These are phyloP conservation scores for Aspergillus neotritici DNA, from an alignment of 2,329 filamentous ascomycete genomes.

Conservation along the genomic window DNA sequence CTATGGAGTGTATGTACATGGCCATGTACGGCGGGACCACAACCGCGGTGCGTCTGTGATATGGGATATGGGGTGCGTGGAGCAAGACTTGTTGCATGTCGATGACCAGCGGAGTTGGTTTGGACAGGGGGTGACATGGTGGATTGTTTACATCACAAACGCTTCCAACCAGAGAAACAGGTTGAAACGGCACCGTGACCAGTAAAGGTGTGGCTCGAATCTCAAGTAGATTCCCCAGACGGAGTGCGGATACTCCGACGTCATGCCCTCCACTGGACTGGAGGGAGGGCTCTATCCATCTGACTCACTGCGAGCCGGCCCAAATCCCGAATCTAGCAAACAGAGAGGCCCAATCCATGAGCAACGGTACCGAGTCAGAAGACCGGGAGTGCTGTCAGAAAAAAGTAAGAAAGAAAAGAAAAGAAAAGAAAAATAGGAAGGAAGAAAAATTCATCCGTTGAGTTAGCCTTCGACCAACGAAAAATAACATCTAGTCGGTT, in stretches of 20 bases:
- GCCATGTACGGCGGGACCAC: background rate
- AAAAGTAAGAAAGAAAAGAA: background rate
- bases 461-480: background rate
- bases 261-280: background rate
- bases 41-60: too few relatives aligned
- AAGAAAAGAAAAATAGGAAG: conserved; percentile 1
- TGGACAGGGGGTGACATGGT: too few relatives aligned
- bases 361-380: background rate
- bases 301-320: conserved; percentile 3
- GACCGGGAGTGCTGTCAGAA: background rate
- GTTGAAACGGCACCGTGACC: too few relatives aligned
- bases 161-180: too few relatives aligned
- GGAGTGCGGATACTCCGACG: conserved; percentile 9
- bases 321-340: conserved; percentile 5
- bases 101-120: too few relatives aligned
- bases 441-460: background rate
- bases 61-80: too few relatives aligned
- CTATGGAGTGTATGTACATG: background rate
- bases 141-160: too few relatives aligned
- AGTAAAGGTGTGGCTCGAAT: background rate
- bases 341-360: conserved; percentile 3
- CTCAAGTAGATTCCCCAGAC: background rate
- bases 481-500: background rate
- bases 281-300: background rate
- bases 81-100: too few relatives aligned